Evolutionary conservation across 768 basidiomycete genomes (phyloP), one percentile per base, ranked within the genome.

Genomic region (Lanmaoa rubissima): DNA sequence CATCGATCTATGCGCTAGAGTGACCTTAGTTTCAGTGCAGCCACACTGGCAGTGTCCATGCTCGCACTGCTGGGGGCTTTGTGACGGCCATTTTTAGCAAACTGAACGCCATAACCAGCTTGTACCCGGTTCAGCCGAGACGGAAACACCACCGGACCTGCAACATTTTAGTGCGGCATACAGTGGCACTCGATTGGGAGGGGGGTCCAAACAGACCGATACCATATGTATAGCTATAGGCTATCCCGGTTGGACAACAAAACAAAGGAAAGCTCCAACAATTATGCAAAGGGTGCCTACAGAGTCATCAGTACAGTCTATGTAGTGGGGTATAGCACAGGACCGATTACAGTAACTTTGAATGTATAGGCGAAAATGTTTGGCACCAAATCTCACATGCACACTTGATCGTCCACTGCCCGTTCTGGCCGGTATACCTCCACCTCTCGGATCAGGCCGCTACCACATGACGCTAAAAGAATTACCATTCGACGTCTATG

Each of bases 401-500:
- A 42, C 19, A 35, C 38, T 46, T 36, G 13, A 45, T 48, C 32
- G 32, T 28, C 43, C 21, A 35, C 24, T 35, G 32, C n/a, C 17
- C 13, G 43, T 32, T 9, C 51, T 40, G 38, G 28, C 40, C 21
- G 21, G 21, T 24, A 24, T 24, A 24, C 21, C 21, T 24, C 21
- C 21, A 24, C 21, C 21, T 24, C 21, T 24, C 21, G 14, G 42
- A 32, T 45, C 21, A 40, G 28, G 31, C n/a, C 41, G 11, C 34
- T 38, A 34, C 38, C 36, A 19, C 26, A 72, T 72, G 70, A 19
- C 56, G 14, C 53, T 48, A 35, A 56, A 55, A 39, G 63, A 57
- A 48, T 47, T 78, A 11, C 73, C 75, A 17, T 62, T 68, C 50
- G 78, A 77, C 46, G 38, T 78, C 36, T 73, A 74, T 54, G 62